Percentiles rank a stretch among this genome's conserved stretches.
phyloP scores from a whole-genome alignment of 2,329 filamentous ascomycete genomes.

The Mycosphaerella sp. region DNA sequence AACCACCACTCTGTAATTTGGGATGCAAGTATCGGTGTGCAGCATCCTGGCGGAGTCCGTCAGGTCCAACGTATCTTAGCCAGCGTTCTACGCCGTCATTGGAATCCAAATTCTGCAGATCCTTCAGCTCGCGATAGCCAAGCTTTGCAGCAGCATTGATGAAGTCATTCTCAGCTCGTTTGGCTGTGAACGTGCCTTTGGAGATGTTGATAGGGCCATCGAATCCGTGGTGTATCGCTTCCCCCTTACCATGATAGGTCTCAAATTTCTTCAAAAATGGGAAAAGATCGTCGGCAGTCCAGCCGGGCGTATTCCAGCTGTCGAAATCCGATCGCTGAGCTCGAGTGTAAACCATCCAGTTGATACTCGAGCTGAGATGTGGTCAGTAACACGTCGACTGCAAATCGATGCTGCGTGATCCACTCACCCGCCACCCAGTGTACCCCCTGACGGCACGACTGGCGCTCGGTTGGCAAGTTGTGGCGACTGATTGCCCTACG shows the following conservation, averaged over 20 bases:
- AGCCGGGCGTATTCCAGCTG: constrained; percentile 49
- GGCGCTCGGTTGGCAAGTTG: constrained; percentile 43
- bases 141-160: constrained; percentile 44
- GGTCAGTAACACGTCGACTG: not conserved
- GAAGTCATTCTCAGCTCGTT: constrained; percentile 44
- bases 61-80: constrained; percentile 46
- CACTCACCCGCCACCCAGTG: constrained; percentile 53
- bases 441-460: constrained; percentile 41
- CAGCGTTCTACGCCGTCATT: constrained; percentile 42
- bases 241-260: constrained; percentile 41
- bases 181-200: constrained; percentile 41
- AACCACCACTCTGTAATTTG: constrained; percentile 43
- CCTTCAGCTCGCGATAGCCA: constrained; percentile 49
- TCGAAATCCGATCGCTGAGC: constrained; percentile 47
- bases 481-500: constrained; percentile 40
- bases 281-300: constrained; percentile 47
- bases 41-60: constrained; percentile 54
- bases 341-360: constrained; percentile 41
- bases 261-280: constrained; percentile 49
- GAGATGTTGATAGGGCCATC: constrained; percentile 53
- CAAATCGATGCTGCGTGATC: not conserved
- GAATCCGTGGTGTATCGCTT: constrained; percentile 46
- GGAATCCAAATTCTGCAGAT: constrained; percentile 48
- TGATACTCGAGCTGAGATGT: constrained; percentile 30
- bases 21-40: constrained; percentile 53